These are phyloP conservation scores for Fusarium concolor DNA, from an alignment of 2,329 filamentous ascomycete genomes.

Conservation along the genomic window DNA sequence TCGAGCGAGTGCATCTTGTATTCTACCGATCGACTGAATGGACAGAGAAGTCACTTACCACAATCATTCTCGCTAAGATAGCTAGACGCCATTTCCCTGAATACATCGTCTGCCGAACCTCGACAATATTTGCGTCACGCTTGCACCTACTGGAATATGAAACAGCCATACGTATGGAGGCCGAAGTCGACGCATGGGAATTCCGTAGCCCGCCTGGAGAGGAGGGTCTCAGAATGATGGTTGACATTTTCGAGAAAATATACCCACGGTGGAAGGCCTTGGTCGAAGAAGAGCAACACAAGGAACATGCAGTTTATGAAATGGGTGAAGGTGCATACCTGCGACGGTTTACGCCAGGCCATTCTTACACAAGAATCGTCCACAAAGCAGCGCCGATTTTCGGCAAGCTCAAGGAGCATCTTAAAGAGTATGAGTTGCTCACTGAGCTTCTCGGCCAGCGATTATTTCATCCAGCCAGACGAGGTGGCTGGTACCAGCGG, in stretches of 20 bases:
- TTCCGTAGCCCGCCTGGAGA: constrained; percentile 77
- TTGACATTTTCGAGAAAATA: constrained; percentile 78
- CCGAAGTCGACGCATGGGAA: constrained; percentile 85
- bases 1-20: constrained; percentile 93
- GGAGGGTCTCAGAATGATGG: constrained; percentile 73
- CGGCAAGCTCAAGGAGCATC: constrained; percentile 84
- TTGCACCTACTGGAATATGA: constrained; percentile 87
- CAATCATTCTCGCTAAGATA: constrained; percentile 93
- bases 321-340: constrained; percentile 90
- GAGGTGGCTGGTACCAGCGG: constrained; percentile 95
- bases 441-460: constrained; percentile 81
- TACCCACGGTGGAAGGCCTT: constrained; percentile 84
- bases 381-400: constrained; percentile 87
- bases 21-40: constrained; percentile 97
- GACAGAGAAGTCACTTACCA: constrained; percentile 96
- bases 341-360: constrained; percentile 87
- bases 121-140: constrained; percentile 87
- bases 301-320: constrained; percentile 81
- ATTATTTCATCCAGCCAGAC: constrained; percentile 85
- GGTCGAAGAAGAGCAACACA: constrained; percentile 78
- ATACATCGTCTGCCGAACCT: constrained; percentile 90
- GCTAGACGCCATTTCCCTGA: constrained; percentile 87
- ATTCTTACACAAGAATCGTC: constrained; percentile 92
- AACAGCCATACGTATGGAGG: constrained; percentile 83
- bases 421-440: constrained; percentile 79